Conservation (phyloP, 1,284 basidiomycete species). For the Thecaphora frezii region DNA sequence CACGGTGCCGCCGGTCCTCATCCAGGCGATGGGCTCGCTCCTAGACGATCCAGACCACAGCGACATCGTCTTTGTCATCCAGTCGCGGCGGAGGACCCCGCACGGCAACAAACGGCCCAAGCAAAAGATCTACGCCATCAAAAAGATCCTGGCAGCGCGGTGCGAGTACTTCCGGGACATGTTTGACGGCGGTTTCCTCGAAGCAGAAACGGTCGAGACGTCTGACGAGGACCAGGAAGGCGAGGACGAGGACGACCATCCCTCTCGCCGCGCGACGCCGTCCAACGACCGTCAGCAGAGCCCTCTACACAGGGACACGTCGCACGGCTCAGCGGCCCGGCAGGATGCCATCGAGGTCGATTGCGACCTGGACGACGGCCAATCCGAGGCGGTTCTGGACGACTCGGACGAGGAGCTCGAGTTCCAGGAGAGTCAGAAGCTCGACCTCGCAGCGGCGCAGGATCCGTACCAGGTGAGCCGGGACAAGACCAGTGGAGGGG, state of each 20-base stretch:
- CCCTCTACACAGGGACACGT: neutral
- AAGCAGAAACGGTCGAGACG: slow-evolving; percentile 45
- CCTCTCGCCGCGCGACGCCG: neutral
- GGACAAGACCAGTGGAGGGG: neutral
- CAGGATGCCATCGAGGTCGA: slow-evolving; percentile 2
- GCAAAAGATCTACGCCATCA: slow-evolving; percentile 58
- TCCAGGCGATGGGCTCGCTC: slow-evolving; percentile 72
- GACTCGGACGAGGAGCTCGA: slow-evolving; percentile 36
- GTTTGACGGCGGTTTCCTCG: slow-evolving; percentile 53
- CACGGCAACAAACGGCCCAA: slow-evolving; percentile 25
- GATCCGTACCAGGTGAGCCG: neutral
- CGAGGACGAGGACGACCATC: too few species aligned
- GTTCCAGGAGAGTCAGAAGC: neutral
- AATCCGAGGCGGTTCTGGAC: slow-evolving; percentile 24
- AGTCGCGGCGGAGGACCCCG: slow-evolving; percentile 19
- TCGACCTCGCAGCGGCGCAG: neutral
- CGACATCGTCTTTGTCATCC: slow-evolving; percentile 47
- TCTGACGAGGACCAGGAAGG: slow-evolving; percentile 32
- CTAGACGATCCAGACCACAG: slow-evolving; percentile 77
- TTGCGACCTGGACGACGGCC: slow-evolving; percentile 13
- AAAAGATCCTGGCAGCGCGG: slow-evolving; percentile 59
- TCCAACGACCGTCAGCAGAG: neutral
- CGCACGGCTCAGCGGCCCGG: neutral
- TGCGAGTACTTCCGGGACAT: slow-evolving; percentile 59
- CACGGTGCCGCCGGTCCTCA: slow-evolving; percentile 67